A percentile compares a stretch with the other conserved stretches of the same genome.
These are phyloP conservation scores for Breynia disticha DNA, from an alignment of 441 rosid genomes.

Conservation along the genomic window DNA sequence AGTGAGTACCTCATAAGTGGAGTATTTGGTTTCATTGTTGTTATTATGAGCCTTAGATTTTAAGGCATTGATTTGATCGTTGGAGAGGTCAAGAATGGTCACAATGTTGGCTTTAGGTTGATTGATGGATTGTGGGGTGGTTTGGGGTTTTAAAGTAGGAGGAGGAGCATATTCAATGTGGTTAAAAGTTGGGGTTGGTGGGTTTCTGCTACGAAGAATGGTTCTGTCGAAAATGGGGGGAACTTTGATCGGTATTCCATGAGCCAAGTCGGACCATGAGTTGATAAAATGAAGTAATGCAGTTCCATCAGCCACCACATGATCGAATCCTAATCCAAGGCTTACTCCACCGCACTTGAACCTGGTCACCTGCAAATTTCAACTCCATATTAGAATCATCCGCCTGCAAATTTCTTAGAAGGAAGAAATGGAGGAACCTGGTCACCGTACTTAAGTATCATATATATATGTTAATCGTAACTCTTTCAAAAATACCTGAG, in stretches of 20 bases:
- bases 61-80: not conserved
- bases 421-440: too few relatives aligned
- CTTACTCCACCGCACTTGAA: constrained; percentile 26
- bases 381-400: too few relatives aligned
- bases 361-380: constrained; percentile 25
- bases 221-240: constrained; percentile 21
- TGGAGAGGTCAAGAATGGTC: not conserved
- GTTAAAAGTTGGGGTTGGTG: not conserved
- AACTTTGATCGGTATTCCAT: constrained; percentile 12
- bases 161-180: not conserved
- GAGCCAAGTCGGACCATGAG: constrained; percentile 23
- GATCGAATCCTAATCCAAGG: constrained; percentile 21
- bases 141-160: not conserved
- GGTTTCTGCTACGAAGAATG: constrained; percentile 3
- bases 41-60: not conserved
- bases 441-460: too few relatives aligned
- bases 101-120: not conserved
- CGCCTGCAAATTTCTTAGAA: too few relatives aligned
- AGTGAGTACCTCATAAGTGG: constrained; percentile 26
- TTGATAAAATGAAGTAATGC: constrained; percentile 19
- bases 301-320: constrained; percentile 18
- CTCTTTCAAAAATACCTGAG: too few relatives aligned
- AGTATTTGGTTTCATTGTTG: not conserved
- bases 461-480: too few relatives aligned
- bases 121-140: too few relatives aligned